Percentiles rank a stretch among this genome's conserved stretches.
Conservation (phyloP, 805 yeast species). For the Wickerhamiella occidentalis region DNA sequence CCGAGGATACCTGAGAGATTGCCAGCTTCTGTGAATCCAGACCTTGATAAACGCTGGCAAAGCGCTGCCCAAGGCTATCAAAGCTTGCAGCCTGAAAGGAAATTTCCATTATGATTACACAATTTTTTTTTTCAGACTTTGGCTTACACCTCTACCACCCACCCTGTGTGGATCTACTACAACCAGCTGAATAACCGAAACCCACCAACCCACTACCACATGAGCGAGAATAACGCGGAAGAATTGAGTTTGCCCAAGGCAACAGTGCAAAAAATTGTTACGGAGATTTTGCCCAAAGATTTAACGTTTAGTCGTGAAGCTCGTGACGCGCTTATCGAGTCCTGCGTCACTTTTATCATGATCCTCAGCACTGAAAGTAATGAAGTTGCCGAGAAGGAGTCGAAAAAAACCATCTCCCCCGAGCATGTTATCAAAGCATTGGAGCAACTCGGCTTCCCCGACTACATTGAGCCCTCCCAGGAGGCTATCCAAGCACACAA, state of each 20-base stretch:
- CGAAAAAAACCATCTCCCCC: constrained; percentile 90
- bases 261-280: constrained; percentile 87
- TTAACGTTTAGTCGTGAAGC: constrained; percentile 84
- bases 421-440: constrained; percentile 91
- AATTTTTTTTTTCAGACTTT: constrained; percentile 1
- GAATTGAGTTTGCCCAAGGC: constrained; percentile 40
- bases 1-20: constrained; percentile 41
- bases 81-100: constrained; percentile 30
- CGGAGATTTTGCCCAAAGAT: constrained; percentile 83
- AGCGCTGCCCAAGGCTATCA: constrained; percentile 49
- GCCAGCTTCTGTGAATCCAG: constrained; percentile 60
- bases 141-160: neutral
- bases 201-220: no score
- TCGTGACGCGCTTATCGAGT: constrained; percentile 86
- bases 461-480: constrained; percentile 71
- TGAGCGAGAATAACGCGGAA: constrained; percentile 24
- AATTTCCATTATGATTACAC: constrained; percentile 11
- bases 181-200: neutral
- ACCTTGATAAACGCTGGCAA: constrained; percentile 54
- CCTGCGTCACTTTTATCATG: constrained; percentile 93
- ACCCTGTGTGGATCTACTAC: no score
- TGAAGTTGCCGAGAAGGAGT: constrained; percentile 91
- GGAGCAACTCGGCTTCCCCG: constrained; percentile 72
- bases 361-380: constrained; percentile 84
- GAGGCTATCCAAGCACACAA: constrained; percentile 76